Evolutionary conservation across 495 filamentous ascomycete species (phyloP), one percentile per base, ranked within the genome.

Genomic region (Talaromyces nanjingensis): DNA sequence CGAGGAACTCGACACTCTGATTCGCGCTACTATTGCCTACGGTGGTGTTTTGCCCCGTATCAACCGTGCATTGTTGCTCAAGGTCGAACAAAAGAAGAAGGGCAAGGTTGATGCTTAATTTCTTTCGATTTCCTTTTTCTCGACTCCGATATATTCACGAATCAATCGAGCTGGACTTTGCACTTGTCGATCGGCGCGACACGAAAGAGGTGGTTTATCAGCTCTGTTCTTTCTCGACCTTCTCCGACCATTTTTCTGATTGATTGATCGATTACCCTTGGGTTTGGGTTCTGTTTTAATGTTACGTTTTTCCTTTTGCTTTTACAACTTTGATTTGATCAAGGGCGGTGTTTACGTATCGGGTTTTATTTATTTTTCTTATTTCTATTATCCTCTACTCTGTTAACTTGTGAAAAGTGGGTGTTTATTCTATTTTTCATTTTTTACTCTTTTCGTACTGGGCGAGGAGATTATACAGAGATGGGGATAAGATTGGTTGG

Each of bases 1-100:
- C 75, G 94, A 98, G 81, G 94, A 98, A 79, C 83, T 98, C 67
- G 94, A 98, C 70, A 98, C 92, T 45, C 83, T 98, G 34, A 98
- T 98, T 74, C 90, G 96, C 68, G 94, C 94, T 31, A 98, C 94
- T 56, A 98, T 98, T 73, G 94, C 94, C 64, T 97, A 96, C 66
- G 94, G 94, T 79, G 94, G 94, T 88, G 94, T 98, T 45, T 81
- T 98, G 69, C 94, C 94, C 33, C 94, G 97, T 76, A 98, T 98
- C 90, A 97, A 98, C 81, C 90, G 94, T 67, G 94, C 94, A 24
- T 82, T 98, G 65, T 83, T 98, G 66, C 84, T 98, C 72, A 98
- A 98, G 89, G 96, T 98, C 60, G 96, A 98, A 79, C 92, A 98
- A 79, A 98, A 97, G 90, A 98, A 98, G 91, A 96, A 93, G 83